A percentile compares a stretch with the other conserved stretches of the same genome.
phyloP scores from a whole-genome alignment of 768 basidiomycete genomes.

The Collybia nuda region DNA sequence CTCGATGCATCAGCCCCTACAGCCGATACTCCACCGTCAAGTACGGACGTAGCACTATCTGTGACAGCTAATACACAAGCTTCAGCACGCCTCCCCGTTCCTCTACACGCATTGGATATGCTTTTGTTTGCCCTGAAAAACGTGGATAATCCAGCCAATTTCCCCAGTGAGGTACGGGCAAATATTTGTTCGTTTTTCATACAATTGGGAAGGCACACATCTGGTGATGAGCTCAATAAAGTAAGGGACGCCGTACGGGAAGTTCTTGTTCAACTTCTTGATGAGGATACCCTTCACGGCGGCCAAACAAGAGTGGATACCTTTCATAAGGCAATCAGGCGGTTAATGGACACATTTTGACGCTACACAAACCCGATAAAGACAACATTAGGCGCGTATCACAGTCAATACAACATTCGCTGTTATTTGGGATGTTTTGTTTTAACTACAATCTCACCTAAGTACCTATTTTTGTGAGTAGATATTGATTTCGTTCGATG shows the following conservation, averaged over 20 bases:
- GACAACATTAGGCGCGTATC: background rate
- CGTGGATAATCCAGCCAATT: constrained; percentile 50
- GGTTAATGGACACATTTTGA: constrained; percentile 31
- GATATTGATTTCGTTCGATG: too few relatives aligned
- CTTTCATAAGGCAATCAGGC: constrained; percentile 36
- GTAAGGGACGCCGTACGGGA: constrained; percentile 52
- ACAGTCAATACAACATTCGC: too few relatives aligned
- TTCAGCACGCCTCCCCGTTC: constrained; percentile 39
- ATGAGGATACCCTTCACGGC: constrained; percentile 20
- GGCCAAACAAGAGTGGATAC: constrained; percentile 42
- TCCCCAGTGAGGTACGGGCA: constrained; percentile 73
- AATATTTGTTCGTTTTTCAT: constrained; percentile 75
- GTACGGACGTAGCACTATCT: constrained; percentile 48
- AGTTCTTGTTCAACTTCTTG: constrained; percentile 50
- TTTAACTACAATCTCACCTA: too few relatives aligned
- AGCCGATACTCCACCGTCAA: constrained; percentile 37
- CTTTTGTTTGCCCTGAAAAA: constrained; percentile 63
- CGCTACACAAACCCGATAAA: background rate
- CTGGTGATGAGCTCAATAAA: constrained; percentile 44
- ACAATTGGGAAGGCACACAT: constrained; percentile 55
- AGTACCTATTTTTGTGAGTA: too few relatives aligned
- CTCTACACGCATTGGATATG: constrained; percentile 66
- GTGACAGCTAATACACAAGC: constrained; percentile 39
- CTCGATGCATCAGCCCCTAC: constrained; percentile 34
- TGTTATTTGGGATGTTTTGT: too few relatives aligned